phyloP scores from a whole-genome alignment of 257 asterid genomes.

The Perilla frutescens region DNA sequence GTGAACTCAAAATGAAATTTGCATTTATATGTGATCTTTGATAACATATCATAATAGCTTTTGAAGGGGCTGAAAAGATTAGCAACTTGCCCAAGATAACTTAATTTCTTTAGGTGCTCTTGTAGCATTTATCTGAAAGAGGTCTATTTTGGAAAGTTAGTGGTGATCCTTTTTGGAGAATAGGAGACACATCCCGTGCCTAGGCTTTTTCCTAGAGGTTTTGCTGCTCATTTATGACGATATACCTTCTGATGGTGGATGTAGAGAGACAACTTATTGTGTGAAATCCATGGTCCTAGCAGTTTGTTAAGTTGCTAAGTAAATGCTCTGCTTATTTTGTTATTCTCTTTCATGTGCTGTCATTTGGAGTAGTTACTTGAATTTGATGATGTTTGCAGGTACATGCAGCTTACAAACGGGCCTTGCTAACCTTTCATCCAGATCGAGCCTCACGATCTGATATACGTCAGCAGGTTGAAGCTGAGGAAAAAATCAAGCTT shows the following conservation, averaged over 20 bases:
- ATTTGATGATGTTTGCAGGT: slow-evolving; percentile 56
- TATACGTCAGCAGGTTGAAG: slow-evolving; percentile 78
- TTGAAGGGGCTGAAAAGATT: background rate
- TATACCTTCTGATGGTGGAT: background rate
- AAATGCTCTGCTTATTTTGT: slow-evolving; percentile 1
- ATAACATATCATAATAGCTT: background rate
- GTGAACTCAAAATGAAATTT: background rate
- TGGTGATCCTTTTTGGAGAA: background rate
- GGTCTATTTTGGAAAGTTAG: background rate
- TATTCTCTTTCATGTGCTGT: background rate
- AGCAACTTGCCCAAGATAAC: background rate
- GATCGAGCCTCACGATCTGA: slow-evolving; percentile 78
- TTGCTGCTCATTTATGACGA: background rate
- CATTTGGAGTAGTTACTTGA: slow-evolving; percentile 12
- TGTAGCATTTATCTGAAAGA: background rate
- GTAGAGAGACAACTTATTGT: background rate
- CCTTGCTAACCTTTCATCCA: slow-evolving; percentile 85
- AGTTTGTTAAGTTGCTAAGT: slow-evolving; percentile 4
- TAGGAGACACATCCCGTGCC: too few relatives aligned
- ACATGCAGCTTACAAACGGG: slow-evolving; percentile 72
- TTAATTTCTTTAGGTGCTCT: background rate
- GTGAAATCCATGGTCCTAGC: background rate
- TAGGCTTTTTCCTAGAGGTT: background rate
- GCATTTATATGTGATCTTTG: background rate
- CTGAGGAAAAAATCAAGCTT: slow-evolving; percentile 96